These are phyloP conservation scores for Coemansia erecta DNA, from an alignment of 192 early-diverging fungal genomes.

Conservation along the genomic window DNA sequence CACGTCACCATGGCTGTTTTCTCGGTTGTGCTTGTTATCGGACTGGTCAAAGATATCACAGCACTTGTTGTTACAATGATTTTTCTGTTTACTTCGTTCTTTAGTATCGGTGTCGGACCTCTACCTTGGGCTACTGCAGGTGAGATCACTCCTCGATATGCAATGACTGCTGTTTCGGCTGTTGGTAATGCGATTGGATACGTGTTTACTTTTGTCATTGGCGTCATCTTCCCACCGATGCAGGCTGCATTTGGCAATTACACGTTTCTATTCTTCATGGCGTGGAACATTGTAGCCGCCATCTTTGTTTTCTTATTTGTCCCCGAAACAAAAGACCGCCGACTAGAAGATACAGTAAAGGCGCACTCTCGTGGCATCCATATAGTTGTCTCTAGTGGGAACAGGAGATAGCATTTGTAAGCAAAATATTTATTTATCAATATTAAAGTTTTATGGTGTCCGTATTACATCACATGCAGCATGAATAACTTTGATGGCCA, in stretches of 20 bases:
- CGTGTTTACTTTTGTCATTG: constrained; percentile 61
- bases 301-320: constrained; percentile 69
- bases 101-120: constrained; percentile 76
- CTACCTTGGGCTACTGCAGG: constrained; percentile 81
- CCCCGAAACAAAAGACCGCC: constrained; percentile 80
- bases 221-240: constrained; percentile 61
- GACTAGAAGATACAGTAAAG: constrained; percentile 62
- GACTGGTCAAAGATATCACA: constrained; percentile 53
- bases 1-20: constrained; percentile 63
- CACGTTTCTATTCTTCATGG: constrained; percentile 70
- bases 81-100: constrained; percentile 74
- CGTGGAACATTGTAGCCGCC: constrained; percentile 61
- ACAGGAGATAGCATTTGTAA: too few species aligned
- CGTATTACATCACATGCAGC: too few species aligned
- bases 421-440: too few species aligned
- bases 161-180: constrained; percentile 66
- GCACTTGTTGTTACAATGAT: constrained; percentile 63
- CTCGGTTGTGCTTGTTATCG: constrained; percentile 63
- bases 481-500: too few species aligned
- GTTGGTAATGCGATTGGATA: constrained; percentile 76
- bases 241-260: constrained; percentile 49
- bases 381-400: constrained; percentile 40
- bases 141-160: constrained; percentile 74
- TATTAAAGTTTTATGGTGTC: too few species aligned
- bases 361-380: constrained; percentile 47